Percentiles rank a stretch among this genome's conserved stretches.
These are phyloP conservation scores for Cladobotryum protrusum DNA, from an alignment of 2,329 filamentous ascomycete species.

Conservation along the genomic window DNA sequence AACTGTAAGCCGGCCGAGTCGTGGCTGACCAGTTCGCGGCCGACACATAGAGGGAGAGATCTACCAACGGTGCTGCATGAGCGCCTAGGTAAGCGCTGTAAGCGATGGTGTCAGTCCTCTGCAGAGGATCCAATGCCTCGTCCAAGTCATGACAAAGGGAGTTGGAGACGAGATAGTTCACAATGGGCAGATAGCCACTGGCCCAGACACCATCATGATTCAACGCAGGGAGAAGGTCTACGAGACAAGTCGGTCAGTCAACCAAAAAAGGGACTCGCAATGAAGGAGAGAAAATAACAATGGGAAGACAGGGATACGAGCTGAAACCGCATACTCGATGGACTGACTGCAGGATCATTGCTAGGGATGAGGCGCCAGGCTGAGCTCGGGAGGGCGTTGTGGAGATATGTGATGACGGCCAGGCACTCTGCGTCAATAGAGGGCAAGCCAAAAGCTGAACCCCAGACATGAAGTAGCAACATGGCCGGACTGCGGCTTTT, in stretches of 20 bases:
- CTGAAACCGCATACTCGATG: conserved; percentile 53
- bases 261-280: conserved; percentile 6
- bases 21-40: conserved; percentile 75
- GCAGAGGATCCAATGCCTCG: conserved; percentile 30
- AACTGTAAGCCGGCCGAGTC: conserved; percentile 75
- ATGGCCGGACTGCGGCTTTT: conserved; percentile 16
- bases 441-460: conserved; percentile 78
- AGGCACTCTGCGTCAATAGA: conserved; percentile 91
- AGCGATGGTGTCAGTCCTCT: conserved; percentile 43
- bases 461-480: conserved; percentile 78
- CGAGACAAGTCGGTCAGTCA: conserved; percentile 17
- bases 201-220: conserved; percentile 47
- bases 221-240: conserved; percentile 52
- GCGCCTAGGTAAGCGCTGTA: conserved; percentile 65
- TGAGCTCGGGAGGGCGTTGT: conserved; percentile 51
- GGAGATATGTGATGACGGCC: conserved; percentile 72
- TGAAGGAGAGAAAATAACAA: not conserved
- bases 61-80: conserved; percentile 70
- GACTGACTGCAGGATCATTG: conserved; percentile 65
- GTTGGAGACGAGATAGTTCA: conserved; percentile 45
- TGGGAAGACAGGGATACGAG: not conserved
- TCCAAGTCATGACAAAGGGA: conserved; percentile 33
- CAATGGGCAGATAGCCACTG: conserved; percentile 56
- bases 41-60: conserved; percentile 84
- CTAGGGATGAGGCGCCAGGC: conserved; percentile 66